Conservation (phyloP, 1,139 yeast species). For the Yamadazyma sp. region DNA sequence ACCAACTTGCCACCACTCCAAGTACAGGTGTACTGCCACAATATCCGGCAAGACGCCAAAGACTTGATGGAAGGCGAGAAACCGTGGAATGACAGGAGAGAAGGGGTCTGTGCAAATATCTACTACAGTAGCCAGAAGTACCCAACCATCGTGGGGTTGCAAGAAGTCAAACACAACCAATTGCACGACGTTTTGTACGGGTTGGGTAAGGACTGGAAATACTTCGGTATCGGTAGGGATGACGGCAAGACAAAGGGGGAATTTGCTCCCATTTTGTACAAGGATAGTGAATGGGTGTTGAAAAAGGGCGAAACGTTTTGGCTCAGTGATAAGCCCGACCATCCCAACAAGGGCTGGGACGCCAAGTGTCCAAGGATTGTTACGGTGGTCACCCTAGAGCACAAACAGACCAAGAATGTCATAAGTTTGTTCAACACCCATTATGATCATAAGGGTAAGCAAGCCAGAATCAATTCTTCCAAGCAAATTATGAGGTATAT, state of each 20-base stretch:
- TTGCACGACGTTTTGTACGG: conserved; percentile 27
- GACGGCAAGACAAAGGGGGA: conserved; percentile 48
- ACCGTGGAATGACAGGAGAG: conserved; percentile 27
- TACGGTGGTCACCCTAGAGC: conserved; percentile 35
- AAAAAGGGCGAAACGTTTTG: conserved; percentile 40
- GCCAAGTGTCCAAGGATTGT: conserved; percentile 45
- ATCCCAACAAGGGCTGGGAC: conserved; percentile 43
- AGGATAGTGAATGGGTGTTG: conserved; percentile 29
- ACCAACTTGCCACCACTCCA: conserved; percentile 15
- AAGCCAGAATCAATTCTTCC: conserved; percentile 33
- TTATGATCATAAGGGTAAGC: conserved; percentile 43
- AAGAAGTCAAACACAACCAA: conserved; percentile 31
- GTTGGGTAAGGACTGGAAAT: conserved; percentile 32
- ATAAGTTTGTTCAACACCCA: conserved; percentile 45
- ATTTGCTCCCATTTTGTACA: conserved; percentile 44
- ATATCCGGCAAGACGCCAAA: conserved; percentile 25
- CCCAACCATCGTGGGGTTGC: conserved; percentile 32
- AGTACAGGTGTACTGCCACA: conserved; percentile 33
- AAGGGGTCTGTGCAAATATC: conserved; percentile 22
- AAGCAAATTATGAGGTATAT: conserved; percentile 33
- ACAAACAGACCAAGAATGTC: conserved; percentile 20
- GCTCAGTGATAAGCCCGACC: conserved; percentile 41
- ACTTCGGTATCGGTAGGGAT: conserved; percentile 50
- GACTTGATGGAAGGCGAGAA: conserved; percentile 24
- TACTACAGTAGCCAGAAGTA: conserved; percentile 13